Percentiles rank a stretch among this genome's conserved stretches.
Evolutionary conservation across 257 asterid species (phyloP).

Genomic region (Penstemon newberryi): DNA sequence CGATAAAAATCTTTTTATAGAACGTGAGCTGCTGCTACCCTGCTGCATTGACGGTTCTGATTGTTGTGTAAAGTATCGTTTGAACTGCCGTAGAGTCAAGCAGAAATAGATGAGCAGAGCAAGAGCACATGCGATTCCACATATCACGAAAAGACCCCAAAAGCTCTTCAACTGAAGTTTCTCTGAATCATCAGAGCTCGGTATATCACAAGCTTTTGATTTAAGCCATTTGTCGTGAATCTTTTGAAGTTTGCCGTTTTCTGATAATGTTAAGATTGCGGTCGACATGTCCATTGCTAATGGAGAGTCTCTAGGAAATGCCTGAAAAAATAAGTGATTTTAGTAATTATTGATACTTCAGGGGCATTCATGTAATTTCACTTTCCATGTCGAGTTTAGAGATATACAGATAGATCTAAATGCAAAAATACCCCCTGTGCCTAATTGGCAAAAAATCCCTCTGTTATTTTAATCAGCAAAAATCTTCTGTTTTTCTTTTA

Average conservation of each 20-base stretch:
- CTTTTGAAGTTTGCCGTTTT: conserved; percentile 60
- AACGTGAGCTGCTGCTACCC: conserved; percentile 6
- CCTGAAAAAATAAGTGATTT: conserved; percentile 35
- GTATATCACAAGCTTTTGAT: conserved; percentile 35
- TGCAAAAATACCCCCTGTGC: too few species aligned
- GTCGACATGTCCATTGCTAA: conserved; percentile 77
- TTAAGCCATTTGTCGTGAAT: conserved; percentile 66
- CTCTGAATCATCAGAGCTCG: conserved; percentile 32
- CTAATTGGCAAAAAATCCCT: too few species aligned
- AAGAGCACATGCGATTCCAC: conserved; percentile 38
- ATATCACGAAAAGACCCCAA: conserved; percentile 48
- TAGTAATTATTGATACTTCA: too few species aligned
- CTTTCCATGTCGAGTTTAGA: too few species aligned
- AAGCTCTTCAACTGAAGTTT: conserved; percentile 40
- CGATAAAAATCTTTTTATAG: conserved; percentile 39
- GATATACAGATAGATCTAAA: too few species aligned
- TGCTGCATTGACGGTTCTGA: not conserved
- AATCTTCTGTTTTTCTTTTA: too few species aligned
- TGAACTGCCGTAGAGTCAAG: conserved; percentile 32
- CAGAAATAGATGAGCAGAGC: conserved; percentile 38
- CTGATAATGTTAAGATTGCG: conserved; percentile 67
- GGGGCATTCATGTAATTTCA: too few species aligned
- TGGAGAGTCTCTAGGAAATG: conserved; percentile 75
- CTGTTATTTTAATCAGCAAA: too few species aligned
- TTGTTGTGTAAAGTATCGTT: conserved; percentile 25